A percentile compares a stretch with the other conserved stretches of the same genome.
Evolutionary conservation across 768 basidiomycete species (phyloP).

Genomic region (Mycena capillaripes): DNA sequence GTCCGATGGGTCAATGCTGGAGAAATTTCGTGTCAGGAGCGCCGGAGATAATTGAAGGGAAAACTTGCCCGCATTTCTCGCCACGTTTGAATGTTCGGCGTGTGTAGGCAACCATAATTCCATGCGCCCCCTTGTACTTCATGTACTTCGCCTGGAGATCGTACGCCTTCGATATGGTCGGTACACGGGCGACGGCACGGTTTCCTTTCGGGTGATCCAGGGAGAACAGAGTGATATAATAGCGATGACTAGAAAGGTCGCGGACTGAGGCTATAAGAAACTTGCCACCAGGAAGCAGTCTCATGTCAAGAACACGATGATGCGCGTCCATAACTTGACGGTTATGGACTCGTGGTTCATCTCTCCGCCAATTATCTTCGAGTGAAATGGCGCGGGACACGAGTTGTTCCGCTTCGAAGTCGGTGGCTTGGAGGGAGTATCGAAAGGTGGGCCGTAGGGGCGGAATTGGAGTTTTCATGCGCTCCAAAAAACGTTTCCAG

Average conservation of each 20-base stretch:
- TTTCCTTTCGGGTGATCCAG: constrained; percentile 67
- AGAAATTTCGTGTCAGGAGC: neutral
- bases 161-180: constrained; percentile 66
- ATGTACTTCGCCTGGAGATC: constrained; percentile 74
- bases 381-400: constrained; percentile 72
- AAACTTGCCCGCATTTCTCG: constrained; percentile 31
- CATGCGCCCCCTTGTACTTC: constrained; percentile 56
- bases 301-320: constrained; percentile 65
- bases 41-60: neutral
- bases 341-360: constrained; percentile 51
- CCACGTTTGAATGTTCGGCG: constrained; percentile 52
- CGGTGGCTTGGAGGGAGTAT: constrained; percentile 53
- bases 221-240: constrained; percentile 66
- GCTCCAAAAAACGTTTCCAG: constrained; percentile 74
- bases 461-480: constrained; percentile 69
- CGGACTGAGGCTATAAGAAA: constrained; percentile 74
- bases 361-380: constrained; percentile 69
- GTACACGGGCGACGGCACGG: constrained; percentile 63
- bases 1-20: constrained; percentile 54
- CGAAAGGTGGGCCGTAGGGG: constrained; percentile 72
- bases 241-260: constrained; percentile 58
- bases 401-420: constrained; percentile 68
- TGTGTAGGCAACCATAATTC: constrained; percentile 70
- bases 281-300: constrained; percentile 75
- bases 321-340: constrained; percentile 45